Conservation (phyloP, 2,329 filamentous ascomycete genomes). For the Botrytis galanthina region DNA sequence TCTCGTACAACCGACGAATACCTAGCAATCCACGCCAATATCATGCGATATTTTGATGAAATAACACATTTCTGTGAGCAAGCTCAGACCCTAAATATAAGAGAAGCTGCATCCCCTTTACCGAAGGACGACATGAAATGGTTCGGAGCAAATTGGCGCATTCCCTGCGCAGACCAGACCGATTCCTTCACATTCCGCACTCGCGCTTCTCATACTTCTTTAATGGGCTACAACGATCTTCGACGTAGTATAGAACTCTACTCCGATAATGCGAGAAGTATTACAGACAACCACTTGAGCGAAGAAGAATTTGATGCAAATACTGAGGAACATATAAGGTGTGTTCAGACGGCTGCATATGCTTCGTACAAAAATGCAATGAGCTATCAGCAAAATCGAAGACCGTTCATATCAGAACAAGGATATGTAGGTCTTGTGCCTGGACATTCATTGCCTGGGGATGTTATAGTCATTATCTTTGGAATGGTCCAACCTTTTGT, state of each 20-base stretch:
- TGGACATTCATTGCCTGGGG: slow-evolving; percentile 6
- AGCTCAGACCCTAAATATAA: neutral
- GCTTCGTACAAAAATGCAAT: slow-evolving; percentile 15
- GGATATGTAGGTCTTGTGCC: slow-evolving; percentile 22
- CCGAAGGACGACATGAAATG: neutral
- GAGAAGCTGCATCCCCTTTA: neutral
- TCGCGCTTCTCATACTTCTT: neutral
- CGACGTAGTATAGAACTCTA: slow-evolving; percentile 16
- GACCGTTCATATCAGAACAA: slow-evolving; percentile 18
- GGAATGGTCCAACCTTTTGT: slow-evolving; percentile 20
- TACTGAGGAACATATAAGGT: neutral
- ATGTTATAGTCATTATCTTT: slow-evolving; percentile 21
- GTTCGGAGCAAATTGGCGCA: slow-evolving; percentile 21
- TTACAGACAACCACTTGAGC: neutral
- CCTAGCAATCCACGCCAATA: neutral
- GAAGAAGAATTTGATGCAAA: neutral
- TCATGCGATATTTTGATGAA: slow-evolving; percentile 3
- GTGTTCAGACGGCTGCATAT: neutral
- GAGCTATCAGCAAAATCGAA: slow-evolving; percentile 16
- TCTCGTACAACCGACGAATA: neutral
- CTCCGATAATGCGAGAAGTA: neutral
- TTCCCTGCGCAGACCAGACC: slow-evolving; percentile 17
- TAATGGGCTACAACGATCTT: slow-evolving; percentile 10
- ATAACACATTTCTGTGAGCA: slow-evolving; percentile 11
- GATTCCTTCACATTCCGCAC: neutral